phyloP scores from a whole-genome alignment of 2,329 filamentous ascomycete species.

The Colletotrichum kahawae region DNA sequence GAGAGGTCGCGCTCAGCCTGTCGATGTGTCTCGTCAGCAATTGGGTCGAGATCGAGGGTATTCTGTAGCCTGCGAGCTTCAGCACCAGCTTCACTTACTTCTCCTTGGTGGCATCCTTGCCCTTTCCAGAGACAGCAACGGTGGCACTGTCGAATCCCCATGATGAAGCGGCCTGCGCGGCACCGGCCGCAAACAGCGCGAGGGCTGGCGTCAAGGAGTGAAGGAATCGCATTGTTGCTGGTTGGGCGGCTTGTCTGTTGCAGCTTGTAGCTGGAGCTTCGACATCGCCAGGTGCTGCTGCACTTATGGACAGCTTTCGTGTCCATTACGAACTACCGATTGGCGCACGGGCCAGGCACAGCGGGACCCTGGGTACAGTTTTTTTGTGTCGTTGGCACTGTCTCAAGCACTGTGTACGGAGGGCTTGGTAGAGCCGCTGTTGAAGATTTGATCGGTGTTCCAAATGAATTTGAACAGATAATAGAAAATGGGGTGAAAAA shows the following conservation, averaged over 20 bases:
- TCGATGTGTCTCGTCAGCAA: neutral
- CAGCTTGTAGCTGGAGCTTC: constrained; percentile 21
- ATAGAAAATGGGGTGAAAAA: neutral
- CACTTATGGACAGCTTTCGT: constrained; percentile 27
- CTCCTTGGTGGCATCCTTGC: constrained; percentile 67
- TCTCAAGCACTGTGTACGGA: neutral
- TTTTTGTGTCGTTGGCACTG: neutral
- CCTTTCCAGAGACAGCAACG: constrained; percentile 70
- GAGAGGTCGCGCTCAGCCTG: constrained; percentile 65
- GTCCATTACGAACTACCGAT: constrained; percentile 18
- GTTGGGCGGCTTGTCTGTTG: constrained; percentile 18
- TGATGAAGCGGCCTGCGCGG: constrained; percentile 58
- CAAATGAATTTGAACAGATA: accelerated
- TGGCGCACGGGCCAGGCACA: constrained; percentile 4
- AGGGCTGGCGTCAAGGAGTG: constrained; percentile 43
- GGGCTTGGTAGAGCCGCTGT: neutral
- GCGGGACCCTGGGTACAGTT: neutral
- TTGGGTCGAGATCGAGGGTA: constrained; percentile 20
- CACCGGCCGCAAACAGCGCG: constrained; percentile 54
- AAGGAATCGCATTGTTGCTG: constrained; percentile 45
- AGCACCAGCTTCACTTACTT: constrained; percentile 55
- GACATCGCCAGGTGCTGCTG: neutral
- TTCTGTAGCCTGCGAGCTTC: neutral
- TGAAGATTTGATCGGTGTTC: neutral
- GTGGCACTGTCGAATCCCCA: constrained; percentile 80